Evolutionary conservation across 2,329 filamentous ascomycete species (phyloP).

Genomic region (Diaporthe citriasiana): DNA sequence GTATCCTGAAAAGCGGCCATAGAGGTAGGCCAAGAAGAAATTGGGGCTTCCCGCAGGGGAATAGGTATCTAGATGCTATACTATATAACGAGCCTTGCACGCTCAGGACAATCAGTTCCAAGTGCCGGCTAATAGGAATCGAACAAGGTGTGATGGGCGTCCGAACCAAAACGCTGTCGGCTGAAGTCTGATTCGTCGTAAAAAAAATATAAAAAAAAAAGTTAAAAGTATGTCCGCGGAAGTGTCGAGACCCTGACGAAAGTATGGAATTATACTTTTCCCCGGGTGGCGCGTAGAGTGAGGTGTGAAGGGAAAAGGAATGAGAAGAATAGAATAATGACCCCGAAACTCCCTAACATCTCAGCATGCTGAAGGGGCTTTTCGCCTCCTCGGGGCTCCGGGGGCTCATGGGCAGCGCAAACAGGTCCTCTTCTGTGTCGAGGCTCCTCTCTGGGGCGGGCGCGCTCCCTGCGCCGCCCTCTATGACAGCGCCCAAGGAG

Average conservation of each 20-base stretch:
- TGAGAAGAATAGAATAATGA: constrained; percentile 14
- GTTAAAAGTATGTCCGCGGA: constrained; percentile 24
- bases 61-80: constrained; percentile 42
- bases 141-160: constrained; percentile 9
- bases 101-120: constrained; percentile 27
- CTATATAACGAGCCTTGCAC: constrained; percentile 33
- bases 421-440: constrained; percentile 83
- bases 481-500: constrained; percentile 59
- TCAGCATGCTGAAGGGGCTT: constrained; percentile 79
- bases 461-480: constrained; percentile 49
- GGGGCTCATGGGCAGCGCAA: constrained; percentile 88
- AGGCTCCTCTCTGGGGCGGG: constrained; percentile 51
- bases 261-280: constrained; percentile 21
- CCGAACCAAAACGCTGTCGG: constrained; percentile 24
- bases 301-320: no score
- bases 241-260: background rate
- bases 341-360: constrained; percentile 29
- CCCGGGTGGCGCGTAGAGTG: constrained; percentile 19
- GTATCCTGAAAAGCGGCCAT: constrained; percentile 2
- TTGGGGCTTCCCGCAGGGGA: constrained; percentile 40
- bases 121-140: constrained; percentile 27
- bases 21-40: constrained; percentile 15
- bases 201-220: background rate
- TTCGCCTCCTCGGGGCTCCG: constrained; percentile 88
- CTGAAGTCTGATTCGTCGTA: constrained; percentile 30